These are phyloP conservation scores for Punica granatum DNA, from an alignment of 345 rosid genomes.

Conservation along the genomic window DNA sequence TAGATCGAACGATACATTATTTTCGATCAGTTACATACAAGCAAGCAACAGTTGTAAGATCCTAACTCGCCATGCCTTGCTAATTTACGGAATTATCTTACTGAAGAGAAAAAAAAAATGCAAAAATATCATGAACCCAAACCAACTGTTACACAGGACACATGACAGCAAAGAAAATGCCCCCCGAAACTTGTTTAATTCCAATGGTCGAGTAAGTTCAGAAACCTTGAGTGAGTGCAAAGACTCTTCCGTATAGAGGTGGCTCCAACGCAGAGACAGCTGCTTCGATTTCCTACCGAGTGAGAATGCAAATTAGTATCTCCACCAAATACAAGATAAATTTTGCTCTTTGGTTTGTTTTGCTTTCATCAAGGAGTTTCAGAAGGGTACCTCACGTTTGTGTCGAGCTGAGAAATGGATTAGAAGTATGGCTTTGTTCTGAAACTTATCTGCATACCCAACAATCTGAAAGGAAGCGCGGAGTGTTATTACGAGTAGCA, in stretches of 20 bases:
- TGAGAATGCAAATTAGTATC: neutral
- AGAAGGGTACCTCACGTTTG: conserved; percentile 42
- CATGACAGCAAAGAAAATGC: neutral
- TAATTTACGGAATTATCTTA: too few relatives aligned
- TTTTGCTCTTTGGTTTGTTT: neutral
- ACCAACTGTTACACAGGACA: neutral
- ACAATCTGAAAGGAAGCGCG: conserved; percentile 39
- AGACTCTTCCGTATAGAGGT: conserved; percentile 66
- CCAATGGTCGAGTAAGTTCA: conserved; percentile 14
- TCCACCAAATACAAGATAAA: neutral
- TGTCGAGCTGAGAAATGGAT: conserved; percentile 95
- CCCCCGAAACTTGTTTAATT: neutral
- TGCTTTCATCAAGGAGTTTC: neutral
- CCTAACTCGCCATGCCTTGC: too few relatives aligned
- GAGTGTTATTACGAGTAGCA: neutral
- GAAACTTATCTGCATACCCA: conserved; percentile 52
- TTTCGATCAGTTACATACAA: too few relatives aligned
- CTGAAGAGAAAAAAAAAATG: too few relatives aligned
- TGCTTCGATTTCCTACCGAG: conserved; percentile 57
- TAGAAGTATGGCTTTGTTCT: conserved; percentile 78
- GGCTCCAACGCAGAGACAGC: conserved; percentile 57
- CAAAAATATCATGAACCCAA: too few relatives aligned
- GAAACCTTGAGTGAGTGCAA: conserved; percentile 75
- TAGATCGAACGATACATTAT: too few relatives aligned
- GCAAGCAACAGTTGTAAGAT: too few relatives aligned